Evolutionary conservation across 371 early-diverging fungal species (phyloP).

Genomic region (Mucor saturninus): DNA sequence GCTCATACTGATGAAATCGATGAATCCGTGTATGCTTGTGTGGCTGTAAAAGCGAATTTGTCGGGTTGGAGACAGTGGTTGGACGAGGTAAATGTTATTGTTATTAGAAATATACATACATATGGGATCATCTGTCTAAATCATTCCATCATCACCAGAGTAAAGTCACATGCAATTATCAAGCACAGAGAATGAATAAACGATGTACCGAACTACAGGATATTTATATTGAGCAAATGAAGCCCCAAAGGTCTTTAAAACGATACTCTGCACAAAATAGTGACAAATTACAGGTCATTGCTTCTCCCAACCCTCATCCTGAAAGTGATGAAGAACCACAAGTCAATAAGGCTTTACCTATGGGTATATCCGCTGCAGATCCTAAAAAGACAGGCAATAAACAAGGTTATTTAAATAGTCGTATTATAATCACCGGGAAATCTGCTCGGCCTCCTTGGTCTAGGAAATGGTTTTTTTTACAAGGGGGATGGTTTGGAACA

Average conservation of each 20-base stretch:
- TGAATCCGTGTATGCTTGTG: conserved; percentile 29
- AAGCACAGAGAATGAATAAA: conserved; percentile 35
- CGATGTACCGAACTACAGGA: conserved; percentile 34
- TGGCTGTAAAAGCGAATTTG: conserved; percentile 29
- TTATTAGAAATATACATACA: not conserved
- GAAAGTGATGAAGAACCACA: conserved; percentile 4
- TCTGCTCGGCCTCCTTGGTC: conserved; percentile 49
- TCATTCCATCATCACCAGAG: conserved; percentile 21
- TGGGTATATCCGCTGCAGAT: not conserved
- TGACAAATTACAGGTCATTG: not conserved
- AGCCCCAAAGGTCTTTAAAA: conserved; percentile 41
- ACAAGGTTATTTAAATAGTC: conserved; percentile 44
- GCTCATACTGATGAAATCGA: conserved; percentile 43
- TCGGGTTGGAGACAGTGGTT: conserved; percentile 51
- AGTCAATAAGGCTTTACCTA: too few relatives aligned
- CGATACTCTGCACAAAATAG: conserved; percentile 23
- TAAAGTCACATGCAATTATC: conserved; percentile 40
- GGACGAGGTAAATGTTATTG: conserved; percentile 3
- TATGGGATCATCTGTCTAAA: too few relatives aligned
- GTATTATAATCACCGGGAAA: conserved; percentile 28
- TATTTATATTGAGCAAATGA: conserved; percentile 36
- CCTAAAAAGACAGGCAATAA: conserved; percentile 14
- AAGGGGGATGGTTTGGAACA: conserved; percentile 60
- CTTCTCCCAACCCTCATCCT: not conserved
- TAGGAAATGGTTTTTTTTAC: conserved; percentile 63